Evolutionary conservation across 805 yeast genomes (phyloP).

Genomic region (Spathaspora hagerdaliae): DNA sequence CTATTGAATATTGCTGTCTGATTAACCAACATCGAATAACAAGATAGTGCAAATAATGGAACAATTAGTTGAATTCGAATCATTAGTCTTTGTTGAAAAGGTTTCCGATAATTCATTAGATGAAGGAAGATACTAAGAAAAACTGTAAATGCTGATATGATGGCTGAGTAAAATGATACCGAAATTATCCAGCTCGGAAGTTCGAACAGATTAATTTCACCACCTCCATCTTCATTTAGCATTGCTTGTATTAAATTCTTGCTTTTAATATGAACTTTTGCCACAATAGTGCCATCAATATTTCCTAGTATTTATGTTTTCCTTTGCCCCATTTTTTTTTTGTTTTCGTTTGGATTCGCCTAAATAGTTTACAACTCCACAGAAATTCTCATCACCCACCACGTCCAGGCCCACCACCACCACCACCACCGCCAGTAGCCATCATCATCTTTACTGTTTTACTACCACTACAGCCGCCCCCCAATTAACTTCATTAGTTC

Average conservation of each 20-base stretch:
- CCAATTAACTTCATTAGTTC: too few species aligned
- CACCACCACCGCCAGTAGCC: too few species aligned
- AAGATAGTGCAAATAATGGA: constrained; percentile 73
- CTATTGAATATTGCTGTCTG: constrained; percentile 38
- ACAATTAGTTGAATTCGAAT: constrained; percentile 79
- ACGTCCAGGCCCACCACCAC: too few species aligned
- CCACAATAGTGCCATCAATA: too few species aligned
- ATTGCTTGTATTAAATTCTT: neutral
- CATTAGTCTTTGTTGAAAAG: constrained; percentile 79
- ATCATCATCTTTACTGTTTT: too few species aligned
- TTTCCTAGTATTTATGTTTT: too few species aligned
- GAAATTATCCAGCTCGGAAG: constrained; percentile 14
- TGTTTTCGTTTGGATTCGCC: too few species aligned
- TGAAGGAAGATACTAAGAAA: constrained; percentile 26
- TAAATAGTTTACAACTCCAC: too few species aligned
- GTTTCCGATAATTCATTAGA: constrained; percentile 72
- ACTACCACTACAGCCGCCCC: too few species aligned
- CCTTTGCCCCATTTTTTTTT: too few species aligned
- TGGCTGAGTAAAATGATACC: constrained; percentile 19
- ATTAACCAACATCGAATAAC: constrained; percentile 53
- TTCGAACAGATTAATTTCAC: neutral
- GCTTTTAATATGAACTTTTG: too few species aligned
- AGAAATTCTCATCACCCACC: too few species aligned
- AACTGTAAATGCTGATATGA: constrained; percentile 18
- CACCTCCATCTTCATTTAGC: neutral